Conservation (phyloP, 2,329 filamentous ascomycete species). For the Aureobasidium sp. region DNA sequence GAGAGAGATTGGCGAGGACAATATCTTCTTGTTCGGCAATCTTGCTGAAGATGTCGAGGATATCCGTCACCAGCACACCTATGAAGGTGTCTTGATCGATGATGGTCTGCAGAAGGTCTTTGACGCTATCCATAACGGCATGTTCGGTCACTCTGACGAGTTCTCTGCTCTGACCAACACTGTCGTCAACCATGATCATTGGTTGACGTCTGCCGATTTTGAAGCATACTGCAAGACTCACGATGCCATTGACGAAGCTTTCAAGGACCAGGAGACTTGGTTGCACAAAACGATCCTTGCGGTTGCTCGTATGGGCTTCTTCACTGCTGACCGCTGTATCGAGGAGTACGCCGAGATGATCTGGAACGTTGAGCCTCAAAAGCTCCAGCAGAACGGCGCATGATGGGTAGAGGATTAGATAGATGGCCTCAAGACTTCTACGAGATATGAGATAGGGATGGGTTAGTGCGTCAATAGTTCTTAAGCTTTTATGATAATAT, state of each 20-base stretch:
- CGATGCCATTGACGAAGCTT: constrained; percentile 81
- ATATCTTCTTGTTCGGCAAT: constrained; percentile 98
- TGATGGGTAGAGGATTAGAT: background rate
- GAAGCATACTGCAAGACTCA: constrained; percentile 91
- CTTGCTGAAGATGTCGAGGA: constrained; percentile 95
- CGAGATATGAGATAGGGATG: background rate
- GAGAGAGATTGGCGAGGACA: constrained; percentile 70
- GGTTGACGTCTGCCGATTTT: constrained; percentile 96
- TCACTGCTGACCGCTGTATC: constrained; percentile 89
- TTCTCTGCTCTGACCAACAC: constrained; percentile 80
- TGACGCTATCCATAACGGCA: constrained; percentile 67
- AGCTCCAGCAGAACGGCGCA: constrained; percentile 29
- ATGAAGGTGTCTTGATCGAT: constrained; percentile 72
- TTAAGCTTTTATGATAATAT: too few species aligned
- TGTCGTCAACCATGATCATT: constrained; percentile 92
- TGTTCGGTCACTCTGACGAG: constrained; percentile 69
- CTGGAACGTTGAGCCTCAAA: constrained; percentile 88
- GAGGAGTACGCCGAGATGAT: constrained; percentile 95
- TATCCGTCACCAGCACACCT: constrained; percentile 82
- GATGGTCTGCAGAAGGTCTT: constrained; percentile 74
- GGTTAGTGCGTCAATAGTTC: background rate
- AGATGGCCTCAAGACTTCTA: background rate
- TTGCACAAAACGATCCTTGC: constrained; percentile 80
- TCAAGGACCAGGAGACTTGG: constrained; percentile 89
- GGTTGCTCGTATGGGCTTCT: constrained; percentile 94